Evolutionary conservation across 2,329 filamentous ascomycete species (phyloP).

Genomic region (Podosphaera xanthii): DNA sequence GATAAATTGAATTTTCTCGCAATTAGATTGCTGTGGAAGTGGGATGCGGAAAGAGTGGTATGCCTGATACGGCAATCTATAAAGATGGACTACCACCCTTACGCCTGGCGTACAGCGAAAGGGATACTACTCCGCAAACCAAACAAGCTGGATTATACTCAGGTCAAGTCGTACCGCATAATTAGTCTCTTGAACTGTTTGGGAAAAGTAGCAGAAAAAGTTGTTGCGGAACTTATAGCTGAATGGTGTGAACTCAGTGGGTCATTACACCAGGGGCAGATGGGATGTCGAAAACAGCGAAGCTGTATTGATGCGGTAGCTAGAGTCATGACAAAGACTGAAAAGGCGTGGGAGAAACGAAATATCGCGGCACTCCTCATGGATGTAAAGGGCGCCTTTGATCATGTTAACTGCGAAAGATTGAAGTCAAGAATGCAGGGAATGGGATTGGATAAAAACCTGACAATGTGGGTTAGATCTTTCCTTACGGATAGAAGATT

Average conservation of each 20-base stretch:
- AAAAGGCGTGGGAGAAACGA: neutral
- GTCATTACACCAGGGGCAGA: neutral
- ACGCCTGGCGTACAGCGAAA: neutral
- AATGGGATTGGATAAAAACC: neutral
- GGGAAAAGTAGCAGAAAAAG: neutral
- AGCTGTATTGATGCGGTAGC: neutral
- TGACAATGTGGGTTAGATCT: neutral
- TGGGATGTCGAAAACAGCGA: neutral
- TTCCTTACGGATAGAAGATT: neutral
- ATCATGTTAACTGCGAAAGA: neutral
- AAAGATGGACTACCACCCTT: neutral
- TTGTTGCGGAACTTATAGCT: neutral
- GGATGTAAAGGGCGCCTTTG: neutral
- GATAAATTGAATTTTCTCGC: constrained; percentile 1
- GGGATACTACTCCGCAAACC: neutral
- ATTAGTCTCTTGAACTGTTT: neutral
- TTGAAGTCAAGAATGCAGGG: neutral
- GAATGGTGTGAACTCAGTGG: neutral
- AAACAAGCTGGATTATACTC: neutral
- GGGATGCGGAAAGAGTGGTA: neutral
- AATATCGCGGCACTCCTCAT: neutral
- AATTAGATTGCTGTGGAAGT: neutral
- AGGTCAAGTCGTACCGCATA: neutral
- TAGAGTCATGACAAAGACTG: neutral
- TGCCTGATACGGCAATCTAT: neutral